Percentiles rank a stretch among this genome's conserved stretches.
phyloP scores from a whole-genome alignment of 2,329 filamentous ascomycete genomes.

The Fusarium heterosporum region DNA sequence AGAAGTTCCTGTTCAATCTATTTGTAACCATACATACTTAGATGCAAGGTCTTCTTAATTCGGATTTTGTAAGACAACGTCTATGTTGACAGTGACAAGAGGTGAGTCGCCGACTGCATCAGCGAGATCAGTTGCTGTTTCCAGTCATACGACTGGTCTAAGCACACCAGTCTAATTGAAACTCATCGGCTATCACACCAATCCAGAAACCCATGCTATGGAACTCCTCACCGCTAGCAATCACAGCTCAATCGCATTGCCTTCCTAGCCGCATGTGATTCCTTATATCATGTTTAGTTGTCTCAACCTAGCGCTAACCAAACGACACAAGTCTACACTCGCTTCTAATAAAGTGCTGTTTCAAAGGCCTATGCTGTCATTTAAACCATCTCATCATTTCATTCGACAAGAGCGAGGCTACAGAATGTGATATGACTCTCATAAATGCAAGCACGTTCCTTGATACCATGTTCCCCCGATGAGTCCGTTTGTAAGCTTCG shows the following conservation, averaged over 20 bases:
- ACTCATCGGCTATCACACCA: background rate
- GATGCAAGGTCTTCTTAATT: background rate
- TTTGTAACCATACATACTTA: background rate
- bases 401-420: background rate
- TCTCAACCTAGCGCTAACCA: too few species aligned
- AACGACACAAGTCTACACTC: too few species aligned
- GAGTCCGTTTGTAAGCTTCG: background rate
- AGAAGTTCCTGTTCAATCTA: background rate
- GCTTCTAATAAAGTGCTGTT: too few species aligned
- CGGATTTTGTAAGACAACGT: background rate
- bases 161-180: background rate
- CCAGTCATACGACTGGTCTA: background rate
- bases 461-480: constrained; percentile 4
- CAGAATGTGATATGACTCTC: background rate
- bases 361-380: too few species aligned
- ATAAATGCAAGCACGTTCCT: background rate
- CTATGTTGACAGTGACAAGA: background rate
- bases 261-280: too few species aligned
- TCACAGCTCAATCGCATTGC: too few species aligned
- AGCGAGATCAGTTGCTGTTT: background rate
- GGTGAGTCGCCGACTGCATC: background rate
- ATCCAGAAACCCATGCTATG: background rate
- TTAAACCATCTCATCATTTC: background rate
- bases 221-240: background rate
- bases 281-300: too few species aligned